Conservation (phyloP, 768 basidiomycete genomes). For the Daedaleopsis sinensis region DNA sequence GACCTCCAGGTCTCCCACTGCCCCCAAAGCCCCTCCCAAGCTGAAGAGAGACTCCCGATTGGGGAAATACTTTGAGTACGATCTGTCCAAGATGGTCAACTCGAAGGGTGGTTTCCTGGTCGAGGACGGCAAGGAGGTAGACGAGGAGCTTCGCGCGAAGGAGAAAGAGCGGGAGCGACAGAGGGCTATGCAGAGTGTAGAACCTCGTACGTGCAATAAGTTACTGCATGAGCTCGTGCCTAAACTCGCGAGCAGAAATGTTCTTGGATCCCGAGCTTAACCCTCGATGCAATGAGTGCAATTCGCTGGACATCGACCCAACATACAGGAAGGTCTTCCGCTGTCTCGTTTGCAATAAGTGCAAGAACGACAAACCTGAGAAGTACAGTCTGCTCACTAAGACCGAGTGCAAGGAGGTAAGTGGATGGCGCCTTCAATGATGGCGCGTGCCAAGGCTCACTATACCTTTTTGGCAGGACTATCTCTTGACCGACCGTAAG, state of each 20-base stretch:
- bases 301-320: slow-evolving; percentile 87
- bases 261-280: slow-evolving; percentile 72
- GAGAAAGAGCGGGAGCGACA: slow-evolving; percentile 83
- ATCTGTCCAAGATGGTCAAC: slow-evolving; percentile 95
- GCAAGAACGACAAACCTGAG: slow-evolving; percentile 88
- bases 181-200: slow-evolving; percentile 71
- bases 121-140: slow-evolving; percentile 82
- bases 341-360: slow-evolving; percentile 84
- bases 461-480: slow-evolving; percentile 59
- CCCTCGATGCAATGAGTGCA: slow-evolving; percentile 86
- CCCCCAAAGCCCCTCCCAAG: slow-evolving; percentile 48
- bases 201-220: slow-evolving; percentile 59
- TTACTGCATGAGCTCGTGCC: background rate
- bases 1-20: slow-evolving; percentile 64
- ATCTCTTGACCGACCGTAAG: slow-evolving; percentile 90
- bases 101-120: slow-evolving; percentile 94
- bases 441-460: background rate
- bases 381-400: slow-evolving; percentile 96
- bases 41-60: slow-evolving; percentile 77
- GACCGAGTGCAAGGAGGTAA: slow-evolving; percentile 95
- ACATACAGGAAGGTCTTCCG: slow-evolving; percentile 81
- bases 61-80: slow-evolving; percentile 96
- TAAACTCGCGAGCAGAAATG: slow-evolving; percentile 58
- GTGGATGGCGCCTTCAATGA: slow-evolving; percentile 23
- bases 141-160: slow-evolving; percentile 73